Evolutionary conservation across 768 basidiomycete genomes (phyloP), one percentile per base, ranked within the genome.

Genomic region (Tylopilus balloui): DNA sequence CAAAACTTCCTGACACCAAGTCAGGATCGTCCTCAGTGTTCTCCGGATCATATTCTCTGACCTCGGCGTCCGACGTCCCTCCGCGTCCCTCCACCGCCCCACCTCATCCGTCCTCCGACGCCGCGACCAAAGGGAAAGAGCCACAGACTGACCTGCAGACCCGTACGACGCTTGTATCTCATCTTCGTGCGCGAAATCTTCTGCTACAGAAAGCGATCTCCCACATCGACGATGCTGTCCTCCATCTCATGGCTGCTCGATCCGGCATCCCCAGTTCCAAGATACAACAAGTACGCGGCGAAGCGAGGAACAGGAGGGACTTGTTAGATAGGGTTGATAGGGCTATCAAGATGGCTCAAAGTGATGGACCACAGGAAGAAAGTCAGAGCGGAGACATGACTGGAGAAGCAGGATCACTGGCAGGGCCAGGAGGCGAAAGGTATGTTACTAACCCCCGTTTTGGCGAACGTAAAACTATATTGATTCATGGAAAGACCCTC

Each of bases 181-280:
- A 60, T 54, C 63, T 65, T 44, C 64, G 63, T 41, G 64, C 62
- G 3, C 63, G 51, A 34, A 66, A 65, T 34, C 59, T 67, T 41
- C 63, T 65, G 34, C 59, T 64, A 42, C 63, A 66, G 41, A 65
- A 57, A 52, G 65, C 63, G 48, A 65, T 65, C 48, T 59, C 64
- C 44, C 64, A 55, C 31, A 64, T 65, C n/a, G 63, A 65, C 38
- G 59, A 66, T 54, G 64, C 62, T 11, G 60, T 65, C 32, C 65
- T 64, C 28, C 54, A 57, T 47, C 44, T 65, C 4, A 54, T 65
- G 60, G 63, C 63, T 36, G 63, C 64, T 45, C 53, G 65, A 67
- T 65, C 65, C 10, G 65, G 62, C 31, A 62, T 67, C 27, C 62
- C 63, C 6, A 65, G 48, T 48, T 57, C 62, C 44, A 67, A 57